Evolutionary conservation across 805 yeast species (phyloP).

Genomic region (Schwanniomyces sp.): DNA sequence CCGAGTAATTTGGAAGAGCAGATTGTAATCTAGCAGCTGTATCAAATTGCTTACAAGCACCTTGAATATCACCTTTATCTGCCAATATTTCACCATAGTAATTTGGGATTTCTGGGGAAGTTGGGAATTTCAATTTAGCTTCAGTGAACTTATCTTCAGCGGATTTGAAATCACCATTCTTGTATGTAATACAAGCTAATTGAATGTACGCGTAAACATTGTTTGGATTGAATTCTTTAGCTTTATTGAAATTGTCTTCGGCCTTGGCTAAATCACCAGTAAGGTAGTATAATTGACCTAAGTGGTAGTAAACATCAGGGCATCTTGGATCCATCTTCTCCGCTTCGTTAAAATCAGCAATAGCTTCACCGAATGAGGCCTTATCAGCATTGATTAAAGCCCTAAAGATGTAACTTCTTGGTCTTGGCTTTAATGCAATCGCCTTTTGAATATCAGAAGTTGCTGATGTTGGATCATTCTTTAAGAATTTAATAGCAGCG

Average conservation of each 20-base stretch:
- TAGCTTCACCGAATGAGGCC: slow-evolving; percentile 59
- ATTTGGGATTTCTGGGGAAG: slow-evolving; percentile 89
- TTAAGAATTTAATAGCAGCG: slow-evolving; percentile 82
- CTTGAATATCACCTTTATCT: slow-evolving; percentile 70
- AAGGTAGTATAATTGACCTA: slow-evolving; percentile 88
- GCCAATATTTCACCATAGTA: slow-evolving; percentile 93
- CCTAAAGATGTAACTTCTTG: slow-evolving; percentile 78
- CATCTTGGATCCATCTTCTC: slow-evolving; percentile 63
- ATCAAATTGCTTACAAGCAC: slow-evolving; percentile 83
- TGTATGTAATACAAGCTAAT: slow-evolving; percentile 88
- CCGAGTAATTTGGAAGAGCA: slow-evolving; percentile 62
- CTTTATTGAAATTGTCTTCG: slow-evolving; percentile 68
- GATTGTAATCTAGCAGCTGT: slow-evolving; percentile 81
- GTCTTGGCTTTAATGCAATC: slow-evolving; percentile 66
- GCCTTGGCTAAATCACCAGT: slow-evolving; percentile 76
- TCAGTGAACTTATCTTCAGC: slow-evolving; percentile 67
- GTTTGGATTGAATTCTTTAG: slow-evolving; percentile 68
- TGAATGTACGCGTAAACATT: slow-evolving; percentile 88
- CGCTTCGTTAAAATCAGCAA: slow-evolving; percentile 69
- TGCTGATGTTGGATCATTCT: slow-evolving; percentile 68
- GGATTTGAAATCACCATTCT: slow-evolving; percentile 59
- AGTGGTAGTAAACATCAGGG: slow-evolving; percentile 88
- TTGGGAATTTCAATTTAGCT: slow-evolving; percentile 75
- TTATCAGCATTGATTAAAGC: slow-evolving; percentile 84
- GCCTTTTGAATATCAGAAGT: slow-evolving; percentile 64